A percentile compares a stretch with the other conserved stretches of the same genome.
phyloP scores from a whole-genome alignment of 371 early-diverging fungal species.

The Mucor circinelloides region DNA sequence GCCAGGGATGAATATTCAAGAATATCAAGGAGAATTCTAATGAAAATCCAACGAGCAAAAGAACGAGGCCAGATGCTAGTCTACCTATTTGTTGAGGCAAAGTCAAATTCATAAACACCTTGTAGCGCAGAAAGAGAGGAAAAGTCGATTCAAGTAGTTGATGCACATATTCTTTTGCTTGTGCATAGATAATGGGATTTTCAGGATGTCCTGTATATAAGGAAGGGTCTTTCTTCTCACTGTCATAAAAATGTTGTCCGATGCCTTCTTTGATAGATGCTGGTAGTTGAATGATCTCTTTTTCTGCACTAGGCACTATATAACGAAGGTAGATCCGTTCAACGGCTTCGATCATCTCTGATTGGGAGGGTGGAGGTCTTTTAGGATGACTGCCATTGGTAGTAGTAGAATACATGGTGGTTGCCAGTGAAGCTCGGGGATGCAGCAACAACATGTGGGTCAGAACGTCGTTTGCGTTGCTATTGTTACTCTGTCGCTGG shows the following conservation, averaged over 20 bases:
- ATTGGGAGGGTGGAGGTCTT: slow-evolving; percentile 34
- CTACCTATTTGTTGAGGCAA: slow-evolving; percentile 57
- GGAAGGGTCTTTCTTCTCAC: slow-evolving; percentile 3
- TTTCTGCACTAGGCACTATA: slow-evolving; percentile 58
- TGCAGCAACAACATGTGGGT: slow-evolving; percentile 20
- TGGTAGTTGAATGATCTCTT: slow-evolving; percentile 47
- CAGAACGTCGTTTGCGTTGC: slow-evolving; percentile 1
- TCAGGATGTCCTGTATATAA: slow-evolving; percentile 11
- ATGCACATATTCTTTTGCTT: slow-evolving; percentile 58
- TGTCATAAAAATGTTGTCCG: slow-evolving; percentile 25
- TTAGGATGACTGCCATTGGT: slow-evolving; percentile 2
- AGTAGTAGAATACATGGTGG: slow-evolving; percentile 10
- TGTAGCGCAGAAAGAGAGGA: slow-evolving; percentile 59
- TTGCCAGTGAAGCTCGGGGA: slow-evolving; percentile 21
- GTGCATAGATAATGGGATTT: slow-evolving; percentile 52
- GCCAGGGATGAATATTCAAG: slow-evolving; percentile 54
- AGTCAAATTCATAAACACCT: slow-evolving; percentile 60
- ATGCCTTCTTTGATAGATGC: slow-evolving; percentile 38
- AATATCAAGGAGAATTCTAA: slow-evolving; percentile 62
- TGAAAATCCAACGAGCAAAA: slow-evolving; percentile 58
- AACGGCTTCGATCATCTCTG: slow-evolving; percentile 51
- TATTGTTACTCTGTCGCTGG: background rate
- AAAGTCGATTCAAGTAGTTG: slow-evolving; percentile 55
- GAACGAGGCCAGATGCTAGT: slow-evolving; percentile 46
- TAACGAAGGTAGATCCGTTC: slow-evolving; percentile 64